Evolutionary conservation across 352 stramenopile species (phyloP).

Genomic region (Phytophthora aleatoria): DNA sequence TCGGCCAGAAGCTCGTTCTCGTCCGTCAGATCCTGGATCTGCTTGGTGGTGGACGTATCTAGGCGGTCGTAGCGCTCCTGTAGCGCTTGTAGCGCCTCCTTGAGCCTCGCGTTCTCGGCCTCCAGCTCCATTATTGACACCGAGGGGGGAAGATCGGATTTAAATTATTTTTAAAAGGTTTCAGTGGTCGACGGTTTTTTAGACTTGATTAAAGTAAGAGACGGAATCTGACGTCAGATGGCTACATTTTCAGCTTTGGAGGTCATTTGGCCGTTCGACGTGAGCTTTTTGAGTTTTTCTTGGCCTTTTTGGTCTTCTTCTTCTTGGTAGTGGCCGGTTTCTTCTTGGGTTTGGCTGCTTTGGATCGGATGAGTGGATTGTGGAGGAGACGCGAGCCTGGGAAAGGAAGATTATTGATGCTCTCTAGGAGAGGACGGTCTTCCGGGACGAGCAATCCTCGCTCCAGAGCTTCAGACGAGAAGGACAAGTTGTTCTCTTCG

Average conservation of each 20-base stretch:
- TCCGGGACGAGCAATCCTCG: conserved; percentile 65
- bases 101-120: conserved; percentile 55
- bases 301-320: conserved; percentile 55
- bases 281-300: conserved; percentile 37
- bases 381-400: conserved; percentile 46
- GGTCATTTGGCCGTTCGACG: background rate
- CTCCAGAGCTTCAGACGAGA: conserved; percentile 47
- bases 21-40: conserved; percentile 66
- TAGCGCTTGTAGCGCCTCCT: conserved; percentile 45
- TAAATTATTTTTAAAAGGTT: conserved; percentile 9
- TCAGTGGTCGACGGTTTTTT: conserved; percentile 9
- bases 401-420: conserved; percentile 56
- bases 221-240: conserved; percentile 18
- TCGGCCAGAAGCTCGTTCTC: conserved; percentile 81
- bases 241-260: conserved; percentile 20
- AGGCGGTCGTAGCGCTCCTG: conserved; percentile 61
- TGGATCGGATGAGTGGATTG: conserved; percentile 46
- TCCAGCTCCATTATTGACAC: conserved; percentile 35
- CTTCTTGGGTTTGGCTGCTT: conserved; percentile 39
- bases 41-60: conserved; percentile 27
- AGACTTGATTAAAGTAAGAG: conserved; percentile 5
- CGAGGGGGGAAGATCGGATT: conserved; percentile 9
- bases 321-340: conserved; percentile 40
- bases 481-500: conserved; percentile 51
- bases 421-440: conserved; percentile 55